phyloP scores from a whole-genome alignment of 164 flowering plant genomes.

The Euptelea pleiosperma region DNA sequence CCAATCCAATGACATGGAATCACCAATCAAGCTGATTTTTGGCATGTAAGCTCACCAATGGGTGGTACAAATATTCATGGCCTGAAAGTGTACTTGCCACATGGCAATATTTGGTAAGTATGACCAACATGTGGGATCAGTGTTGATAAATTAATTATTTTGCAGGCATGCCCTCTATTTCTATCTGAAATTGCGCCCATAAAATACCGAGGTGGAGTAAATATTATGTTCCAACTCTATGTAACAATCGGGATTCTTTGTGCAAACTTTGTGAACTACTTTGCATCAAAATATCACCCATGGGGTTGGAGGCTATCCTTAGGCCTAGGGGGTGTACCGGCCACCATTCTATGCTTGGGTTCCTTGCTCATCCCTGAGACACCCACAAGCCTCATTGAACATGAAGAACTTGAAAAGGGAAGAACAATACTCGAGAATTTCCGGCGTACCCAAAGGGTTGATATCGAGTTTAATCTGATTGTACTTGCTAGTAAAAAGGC shows the following conservation, averaged over 20 bases:
- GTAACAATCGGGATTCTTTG: slow-evolving; percentile 36
- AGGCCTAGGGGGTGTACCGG: slow-evolving; percentile 37
- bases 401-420: slow-evolving; percentile 20
- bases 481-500: slow-evolving; percentile 20
- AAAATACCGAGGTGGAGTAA: slow-evolving; percentile 28
- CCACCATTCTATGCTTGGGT: slow-evolving; percentile 23
- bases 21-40: too few species aligned
- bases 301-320: slow-evolving; percentile 36
- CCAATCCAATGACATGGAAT: too few species aligned
- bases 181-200: slow-evolving; percentile 40
- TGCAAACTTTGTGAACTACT: slow-evolving; percentile 36
- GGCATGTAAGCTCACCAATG: too few species aligned
- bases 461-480: slow-evolving; percentile 25
- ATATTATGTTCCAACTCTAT: slow-evolving; percentile 38
- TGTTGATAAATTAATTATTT: too few species aligned
- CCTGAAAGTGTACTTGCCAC: too few species aligned
- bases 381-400: slow-evolving; percentile 39
- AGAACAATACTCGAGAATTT: slow-evolving; percentile 22
- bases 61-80: too few species aligned
- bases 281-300: slow-evolving; percentile 17
- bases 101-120: too few species aligned
- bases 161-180: slow-evolving; percentile 71
- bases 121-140: too few species aligned
- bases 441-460: slow-evolving; percentile 23
- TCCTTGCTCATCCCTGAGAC: slow-evolving; percentile 33